phyloP scores from a whole-genome alignment of 2,329 filamentous ascomycete genomes.

The Colletotrichum karsti region DNA sequence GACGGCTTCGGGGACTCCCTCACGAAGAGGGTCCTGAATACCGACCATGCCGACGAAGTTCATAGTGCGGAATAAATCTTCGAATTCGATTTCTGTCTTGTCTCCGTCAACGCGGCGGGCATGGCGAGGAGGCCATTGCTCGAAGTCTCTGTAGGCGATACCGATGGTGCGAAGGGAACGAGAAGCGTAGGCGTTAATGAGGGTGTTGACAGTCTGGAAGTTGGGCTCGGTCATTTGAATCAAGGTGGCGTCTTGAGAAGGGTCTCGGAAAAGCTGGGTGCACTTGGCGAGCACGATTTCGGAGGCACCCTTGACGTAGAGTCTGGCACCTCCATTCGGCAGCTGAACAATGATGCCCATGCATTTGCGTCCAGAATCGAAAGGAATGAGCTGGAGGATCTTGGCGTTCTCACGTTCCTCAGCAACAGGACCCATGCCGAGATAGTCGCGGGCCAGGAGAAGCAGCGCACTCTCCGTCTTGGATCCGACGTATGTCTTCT shows the following conservation, averaged over 20 bases:
- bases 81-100: constrained; percentile 69
- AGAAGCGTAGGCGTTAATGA: constrained; percentile 82
- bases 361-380: constrained; percentile 80
- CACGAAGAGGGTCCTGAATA: constrained; percentile 82
- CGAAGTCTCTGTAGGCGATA: constrained; percentile 84
- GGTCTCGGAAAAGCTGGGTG: constrained; percentile 58
- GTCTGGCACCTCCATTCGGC: constrained; percentile 58
- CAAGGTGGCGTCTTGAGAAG: constrained; percentile 52
- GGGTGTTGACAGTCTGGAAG: constrained; percentile 63
- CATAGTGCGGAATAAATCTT: constrained; percentile 74
- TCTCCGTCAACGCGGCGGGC: constrained; percentile 63
- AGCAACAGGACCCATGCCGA: constrained; percentile 72
- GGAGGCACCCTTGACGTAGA: constrained; percentile 72
- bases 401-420: constrained; percentile 69
- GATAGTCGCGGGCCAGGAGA: constrained; percentile 71
- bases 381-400: constrained; percentile 75
- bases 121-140: constrained; percentile 80
- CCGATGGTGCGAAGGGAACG: constrained; percentile 86
- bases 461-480: constrained; percentile 82
- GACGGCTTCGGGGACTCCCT: constrained; percentile 79
- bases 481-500: constrained; percentile 75
- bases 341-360: constrained; percentile 68
- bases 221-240: constrained; percentile 60
- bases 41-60: constrained; percentile 76
- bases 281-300: constrained; percentile 70